These are phyloP conservation scores for Brassica napus DNA, from an alignment of 345 rosid species.

Conservation along the genomic window Da-Ae NC_063440.1:27986001-27986500, in stretches of 20 bases:
- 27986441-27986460: constrained; percentile 67
- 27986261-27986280: constrained; percentile 46
- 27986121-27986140: neutral
- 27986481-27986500: constrained; percentile 88
- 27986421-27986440: constrained; percentile 75
- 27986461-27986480: constrained; percentile 63
- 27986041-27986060: constrained; percentile 67
- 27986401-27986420: constrained; percentile 57
- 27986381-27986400: constrained; percentile 65
- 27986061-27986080: constrained; percentile 65
- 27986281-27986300: constrained; percentile 22
- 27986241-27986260: constrained; percentile 49
- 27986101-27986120: constrained; percentile 39
- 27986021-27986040: constrained; percentile 66
- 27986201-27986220: constrained; percentile 53
- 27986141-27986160: neutral
- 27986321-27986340: neutral
- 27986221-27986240: constrained; percentile 51
- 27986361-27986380: constrained; percentile 61
- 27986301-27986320: neutral
- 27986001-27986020: constrained; percentile 78
- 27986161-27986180: constrained; percentile 22
- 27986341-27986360: constrained; percentile 27
- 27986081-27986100: constrained; percentile 59
- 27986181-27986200: constrained; percentile 76